Conservation (phyloP, 179 eudicot genomes). For the Corrigiola litoralis region DNA sequence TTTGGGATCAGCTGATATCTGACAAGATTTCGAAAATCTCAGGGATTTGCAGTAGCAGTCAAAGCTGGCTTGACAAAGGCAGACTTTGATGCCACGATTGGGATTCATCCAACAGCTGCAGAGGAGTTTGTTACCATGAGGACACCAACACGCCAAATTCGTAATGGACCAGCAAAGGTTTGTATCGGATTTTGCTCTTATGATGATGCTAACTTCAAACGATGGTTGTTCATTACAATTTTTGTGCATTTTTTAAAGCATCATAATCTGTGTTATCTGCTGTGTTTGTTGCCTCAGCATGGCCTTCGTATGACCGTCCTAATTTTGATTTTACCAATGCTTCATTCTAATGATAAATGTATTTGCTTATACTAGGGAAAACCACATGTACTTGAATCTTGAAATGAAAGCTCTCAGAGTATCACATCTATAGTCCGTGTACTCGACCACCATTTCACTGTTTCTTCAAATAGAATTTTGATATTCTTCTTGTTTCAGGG, state of each 20-base stretch:
- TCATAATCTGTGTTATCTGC: not conserved
- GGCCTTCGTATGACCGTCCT: not conserved
- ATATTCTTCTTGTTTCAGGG: conserved; percentile 34
- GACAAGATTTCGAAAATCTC: conserved; percentile 12
- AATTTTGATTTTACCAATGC: not conserved
- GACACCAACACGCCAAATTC: conserved; percentile 75
- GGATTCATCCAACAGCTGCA: conserved; percentile 95
- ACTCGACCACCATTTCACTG: not conserved
- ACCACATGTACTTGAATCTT: not conserved
- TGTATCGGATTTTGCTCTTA: conserved; percentile 4
- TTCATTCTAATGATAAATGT: not conserved
- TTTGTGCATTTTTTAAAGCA: not conserved
- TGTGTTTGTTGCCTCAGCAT: not conserved
- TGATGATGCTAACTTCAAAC: not conserved
- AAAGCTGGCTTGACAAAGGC: conserved; percentile 97
- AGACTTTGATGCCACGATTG: conserved; percentile 86
- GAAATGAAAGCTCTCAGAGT: not conserved
- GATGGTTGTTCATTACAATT: not conserved
- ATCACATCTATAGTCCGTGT: not conserved
- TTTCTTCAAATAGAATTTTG: not conserved
- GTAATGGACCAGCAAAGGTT: conserved; percentile 67
- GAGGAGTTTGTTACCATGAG: conserved; percentile 98
- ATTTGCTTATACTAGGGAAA: not conserved
- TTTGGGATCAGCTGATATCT: not conserved
- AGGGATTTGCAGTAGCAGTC: conserved; percentile 97